Conservation (phyloP, 768 basidiomycete species). For the Thelephora ganbajun region DNA sequence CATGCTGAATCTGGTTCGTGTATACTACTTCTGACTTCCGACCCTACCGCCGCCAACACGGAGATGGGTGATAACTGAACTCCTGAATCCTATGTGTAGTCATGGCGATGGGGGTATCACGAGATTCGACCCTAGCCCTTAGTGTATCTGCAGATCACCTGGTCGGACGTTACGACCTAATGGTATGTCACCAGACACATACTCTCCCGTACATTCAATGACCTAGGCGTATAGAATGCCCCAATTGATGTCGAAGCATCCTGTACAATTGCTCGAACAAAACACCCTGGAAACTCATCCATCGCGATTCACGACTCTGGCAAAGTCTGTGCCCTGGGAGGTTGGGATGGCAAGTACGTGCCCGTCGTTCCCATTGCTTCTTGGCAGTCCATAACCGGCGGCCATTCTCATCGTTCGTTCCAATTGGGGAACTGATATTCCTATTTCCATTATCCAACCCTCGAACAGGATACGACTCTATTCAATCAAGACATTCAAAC, state of each 20-base stretch:
- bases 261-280: constrained; percentile 38
- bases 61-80: not conserved
- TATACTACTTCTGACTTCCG: not conserved
- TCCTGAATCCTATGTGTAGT: constrained; percentile 26
- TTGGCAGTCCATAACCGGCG: too few species aligned
- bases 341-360: constrained; percentile 87
- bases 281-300: constrained; percentile 66
- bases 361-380: not conserved
- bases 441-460: not conserved
- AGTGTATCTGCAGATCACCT: constrained; percentile 82
- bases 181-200: constrained; percentile 19
- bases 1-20: constrained; percentile 63
- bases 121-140: constrained; percentile 42
- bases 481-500: constrained; percentile 65
- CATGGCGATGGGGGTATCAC: constrained; percentile 74
- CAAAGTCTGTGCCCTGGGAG: constrained; percentile 73
- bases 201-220: not conserved
- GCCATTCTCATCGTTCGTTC: too few species aligned
- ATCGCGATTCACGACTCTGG: constrained; percentile 68
- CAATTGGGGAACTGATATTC: not conserved
- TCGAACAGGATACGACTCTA: constrained; percentile 60
- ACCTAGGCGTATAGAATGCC: not conserved
- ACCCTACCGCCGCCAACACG: not conserved
- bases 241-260: constrained; percentile 5
- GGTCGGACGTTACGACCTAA: constrained; percentile 48